Conservation (phyloP, 202 grass and related monocot species). For the Brachypodium distachyon region DNA sequence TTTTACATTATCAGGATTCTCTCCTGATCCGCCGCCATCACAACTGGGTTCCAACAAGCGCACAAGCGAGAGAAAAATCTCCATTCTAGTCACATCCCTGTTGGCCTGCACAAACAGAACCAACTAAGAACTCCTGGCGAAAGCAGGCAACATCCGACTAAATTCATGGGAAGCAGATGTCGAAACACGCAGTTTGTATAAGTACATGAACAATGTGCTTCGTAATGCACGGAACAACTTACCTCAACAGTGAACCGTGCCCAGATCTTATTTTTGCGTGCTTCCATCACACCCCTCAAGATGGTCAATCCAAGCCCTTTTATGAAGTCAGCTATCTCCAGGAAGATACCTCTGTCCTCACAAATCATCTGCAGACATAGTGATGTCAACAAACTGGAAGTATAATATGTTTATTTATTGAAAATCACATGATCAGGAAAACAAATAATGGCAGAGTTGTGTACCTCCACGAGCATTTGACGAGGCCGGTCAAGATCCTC, state of each 20-base stretch:
- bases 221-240: neutral
- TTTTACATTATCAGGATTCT: constrained; percentile 39
- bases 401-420: neutral
- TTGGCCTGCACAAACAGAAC: constrained; percentile 56
- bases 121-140: neutral
- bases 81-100: constrained; percentile 86
- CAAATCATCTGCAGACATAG: constrained; percentile 73
- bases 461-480: constrained; percentile 93
- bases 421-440: neutral
- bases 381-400: constrained; percentile 18
- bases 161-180: neutral
- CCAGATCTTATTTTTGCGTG: constrained; percentile 90
- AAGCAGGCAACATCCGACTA: neutral
- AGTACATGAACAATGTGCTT: neutral
- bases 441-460: neutral
- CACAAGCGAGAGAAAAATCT: constrained; percentile 87
- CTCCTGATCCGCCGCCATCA: constrained; percentile 32
- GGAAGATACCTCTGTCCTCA: constrained; percentile 83
- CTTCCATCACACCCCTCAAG: constrained; percentile 92
- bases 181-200: neutral
- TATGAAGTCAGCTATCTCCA: constrained; percentile 96
- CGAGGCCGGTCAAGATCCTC: constrained; percentile 84
- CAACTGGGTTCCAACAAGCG: constrained; percentile 58
- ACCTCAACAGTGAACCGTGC: constrained; percentile 93
- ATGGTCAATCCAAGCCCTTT: constrained; percentile 93